Percentiles rank a stretch among this genome's conserved stretches.
These are phyloP conservation scores for Hyphopichia buzzinii DNA, from an alignment of 1,139 yeast species.

Conservation along the genomic window DNA sequence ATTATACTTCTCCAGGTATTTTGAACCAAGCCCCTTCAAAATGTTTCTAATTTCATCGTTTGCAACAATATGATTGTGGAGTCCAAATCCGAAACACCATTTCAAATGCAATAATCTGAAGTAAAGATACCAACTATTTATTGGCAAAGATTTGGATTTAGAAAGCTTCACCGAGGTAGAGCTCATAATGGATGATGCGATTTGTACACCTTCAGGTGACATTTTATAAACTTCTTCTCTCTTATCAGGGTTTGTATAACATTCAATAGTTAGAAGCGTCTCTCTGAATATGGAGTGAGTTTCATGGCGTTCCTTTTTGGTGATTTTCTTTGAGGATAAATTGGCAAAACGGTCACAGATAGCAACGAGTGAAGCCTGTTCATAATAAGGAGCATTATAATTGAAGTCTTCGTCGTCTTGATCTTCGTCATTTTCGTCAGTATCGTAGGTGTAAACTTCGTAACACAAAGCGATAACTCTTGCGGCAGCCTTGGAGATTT, in stretches of 20 bases:
- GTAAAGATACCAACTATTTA: constrained; percentile 66
- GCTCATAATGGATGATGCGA: constrained; percentile 34
- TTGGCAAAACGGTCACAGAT: constrained; percentile 47
- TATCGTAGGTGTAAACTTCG: constrained; percentile 53
- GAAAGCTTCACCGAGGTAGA: constrained; percentile 53
- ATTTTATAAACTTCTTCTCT: constrained; percentile 38
- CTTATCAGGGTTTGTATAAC: constrained; percentile 37
- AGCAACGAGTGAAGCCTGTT: constrained; percentile 49
- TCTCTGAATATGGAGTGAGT: constrained; percentile 64
- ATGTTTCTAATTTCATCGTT: constrained; percentile 46
- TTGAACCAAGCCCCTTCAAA: constrained; percentile 40
- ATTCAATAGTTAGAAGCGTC: constrained; percentile 49
- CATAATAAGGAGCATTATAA: constrained; percentile 56
- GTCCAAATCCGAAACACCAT: constrained; percentile 72
- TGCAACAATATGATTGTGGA: constrained; percentile 58
- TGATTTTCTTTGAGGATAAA: constrained; percentile 53
- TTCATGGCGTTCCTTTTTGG: constrained; percentile 62
- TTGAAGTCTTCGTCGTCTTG: constrained; percentile 42
- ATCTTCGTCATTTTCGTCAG: constrained; percentile 29
- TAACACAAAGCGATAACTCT: constrained; percentile 61
- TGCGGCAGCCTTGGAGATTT: constrained; percentile 53
- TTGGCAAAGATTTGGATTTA: constrained; percentile 55
- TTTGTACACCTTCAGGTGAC: constrained; percentile 40
- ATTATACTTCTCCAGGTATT: constrained; percentile 27
- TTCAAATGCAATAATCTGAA: constrained; percentile 60